Base-by-base conservation (phyloP, 2,329 filamentous ascomycete genomes). In the Byssothecium circinans region DNA sequence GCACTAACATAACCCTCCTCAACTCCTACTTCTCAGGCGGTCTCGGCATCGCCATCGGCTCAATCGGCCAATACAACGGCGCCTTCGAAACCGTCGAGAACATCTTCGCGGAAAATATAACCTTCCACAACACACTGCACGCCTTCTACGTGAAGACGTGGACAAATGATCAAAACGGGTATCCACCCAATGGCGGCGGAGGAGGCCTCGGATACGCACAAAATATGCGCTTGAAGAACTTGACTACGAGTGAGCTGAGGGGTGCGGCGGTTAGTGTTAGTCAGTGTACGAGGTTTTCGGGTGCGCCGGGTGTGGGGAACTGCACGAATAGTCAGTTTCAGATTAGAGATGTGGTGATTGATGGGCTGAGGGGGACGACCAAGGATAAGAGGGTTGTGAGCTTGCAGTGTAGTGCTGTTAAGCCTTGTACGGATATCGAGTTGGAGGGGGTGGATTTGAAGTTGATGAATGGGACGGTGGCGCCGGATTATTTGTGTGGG, bases 101-200 rank as follows among this genome's bases (percentile, higher is more conserved):
- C 45, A 69, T 83, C 29, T 70, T 67, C 4, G 78, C 72, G 1
- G 67, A 71, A 8, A 78, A 82, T 54, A 72, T 81, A 25, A 69
- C 67, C 2, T 74, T 75, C 42, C 54, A 71, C 39, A 71, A 77
- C 47, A 80, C 76, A 3, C 57, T 72, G 1, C 75, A 81, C 50
- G 76, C 72, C 1, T 73, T 71, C n/a, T 81, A 81, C 53, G 62
- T 83, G 49, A 84, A 84, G 68, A 83, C 80, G 0, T 84, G 81
- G 81, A 80, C 79, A 0, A 79, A 78, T 15, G 64, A 76, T 8
- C 72, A 72, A 29, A 71, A 72, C 22, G 77, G 78, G 15, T 78
- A 75, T 41, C 78, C 79, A 1, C 81, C 80, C 1, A 84, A 85
- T 53, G 81, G 81, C 14, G 81, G 80, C 2, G 81, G 81, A 10